Conservation (phyloP, 2,329 filamentous ascomycete species). For the Cercospora sp. region DNA sequence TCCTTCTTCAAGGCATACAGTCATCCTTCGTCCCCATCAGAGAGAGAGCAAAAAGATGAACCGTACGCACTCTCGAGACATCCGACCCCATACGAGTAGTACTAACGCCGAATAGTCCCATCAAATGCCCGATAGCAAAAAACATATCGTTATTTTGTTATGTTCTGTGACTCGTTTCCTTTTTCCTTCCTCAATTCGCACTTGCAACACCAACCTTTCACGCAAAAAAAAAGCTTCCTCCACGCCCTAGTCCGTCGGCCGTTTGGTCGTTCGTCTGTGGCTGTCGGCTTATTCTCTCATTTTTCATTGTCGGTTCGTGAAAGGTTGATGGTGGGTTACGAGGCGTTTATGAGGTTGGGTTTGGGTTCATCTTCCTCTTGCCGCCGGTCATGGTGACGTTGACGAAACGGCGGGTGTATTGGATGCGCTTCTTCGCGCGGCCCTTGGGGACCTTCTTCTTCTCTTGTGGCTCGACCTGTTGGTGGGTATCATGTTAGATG, state of each 20-base stretch:
- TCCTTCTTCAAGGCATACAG: conserved; percentile 26
- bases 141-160: conserved; percentile 14
- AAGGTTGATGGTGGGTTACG: neutral
- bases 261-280: conserved; percentile 12
- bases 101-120: conserved; percentile 1
- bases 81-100: conserved; percentile 11
- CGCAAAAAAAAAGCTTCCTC: conserved; percentile 8
- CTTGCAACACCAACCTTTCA: neutral
- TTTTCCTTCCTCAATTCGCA: neutral
- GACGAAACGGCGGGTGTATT: conserved; percentile 96
- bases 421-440: conserved; percentile 93
- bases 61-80: conserved; percentile 26
- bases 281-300: neutral
- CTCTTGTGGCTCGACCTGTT: conserved; percentile 83
- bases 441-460: conserved; percentile 97
- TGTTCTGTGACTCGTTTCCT: conserved; percentile 11
- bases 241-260: neutral
- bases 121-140: conserved; percentile 1
- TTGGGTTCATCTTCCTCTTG: conserved; percentile 98
- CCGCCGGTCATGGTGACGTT: conserved; percentile 96
- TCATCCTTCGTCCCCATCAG: neutral
- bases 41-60: neutral
- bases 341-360: conserved; percentile 67
- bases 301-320: conserved; percentile 4
- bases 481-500: conserved; percentile 11